Evolutionary conservation across 768 basidiomycete genomes (phyloP).

Genomic region (Rickenella mellea): DNA sequence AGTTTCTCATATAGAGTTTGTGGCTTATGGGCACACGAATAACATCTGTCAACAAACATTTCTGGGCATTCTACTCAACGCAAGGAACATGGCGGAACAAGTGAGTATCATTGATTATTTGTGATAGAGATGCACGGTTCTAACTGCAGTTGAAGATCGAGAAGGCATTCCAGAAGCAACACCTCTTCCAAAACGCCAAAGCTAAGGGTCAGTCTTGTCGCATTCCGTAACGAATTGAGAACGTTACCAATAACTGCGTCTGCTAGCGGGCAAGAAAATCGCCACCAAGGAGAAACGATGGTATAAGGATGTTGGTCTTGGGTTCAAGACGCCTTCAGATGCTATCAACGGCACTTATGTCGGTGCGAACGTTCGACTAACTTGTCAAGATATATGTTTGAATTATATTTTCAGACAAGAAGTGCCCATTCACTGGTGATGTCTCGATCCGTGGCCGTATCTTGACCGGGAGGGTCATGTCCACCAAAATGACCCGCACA

Average conservation of each 20-base stretch:
- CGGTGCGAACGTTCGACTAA: conserved; percentile 42
- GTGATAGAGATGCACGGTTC: neutral
- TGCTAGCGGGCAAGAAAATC: conserved; percentile 77
- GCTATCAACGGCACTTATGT: conserved; percentile 96
- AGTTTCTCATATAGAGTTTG: too few relatives aligned
- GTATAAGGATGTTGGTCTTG: conserved; percentile 98
- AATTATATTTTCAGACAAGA: conserved; percentile 65
- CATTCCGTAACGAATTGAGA: neutral
- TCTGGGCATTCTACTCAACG: too few relatives aligned
- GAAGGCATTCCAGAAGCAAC: conserved; percentile 97
- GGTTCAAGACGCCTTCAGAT: conserved; percentile 93
- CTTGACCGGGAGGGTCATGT: conserved; percentile 93
- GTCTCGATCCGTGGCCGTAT: conserved; percentile 99
- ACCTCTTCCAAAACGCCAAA: conserved; percentile 97
- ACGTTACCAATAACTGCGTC: neutral
- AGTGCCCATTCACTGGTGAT: conserved; percentile 97
- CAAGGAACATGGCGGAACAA: conserved; percentile 1
- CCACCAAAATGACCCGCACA: conserved; percentile 99
- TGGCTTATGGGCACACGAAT: too few relatives aligned
- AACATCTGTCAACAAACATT: too few relatives aligned
- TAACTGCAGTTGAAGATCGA: conserved; percentile 53
- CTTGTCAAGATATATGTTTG: conserved; percentile 2
- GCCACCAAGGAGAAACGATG: conserved; percentile 93
- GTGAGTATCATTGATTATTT: neutral
- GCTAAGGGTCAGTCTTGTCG: conserved; percentile 59